Conservation (phyloP, 148 eudicot genomes). For the Spergularia bocconei region DNA sequence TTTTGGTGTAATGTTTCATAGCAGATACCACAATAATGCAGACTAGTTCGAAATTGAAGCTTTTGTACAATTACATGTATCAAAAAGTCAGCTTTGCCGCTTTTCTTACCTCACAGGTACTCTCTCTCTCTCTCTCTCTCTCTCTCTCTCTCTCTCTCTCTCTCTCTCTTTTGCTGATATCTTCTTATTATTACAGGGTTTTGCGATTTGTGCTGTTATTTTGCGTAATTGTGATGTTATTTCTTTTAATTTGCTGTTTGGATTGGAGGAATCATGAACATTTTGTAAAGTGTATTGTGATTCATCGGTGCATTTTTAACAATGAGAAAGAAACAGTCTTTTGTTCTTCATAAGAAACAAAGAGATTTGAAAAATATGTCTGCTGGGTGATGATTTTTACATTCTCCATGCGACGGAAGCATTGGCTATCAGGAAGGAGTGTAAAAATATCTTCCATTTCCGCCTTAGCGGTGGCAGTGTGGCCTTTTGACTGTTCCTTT, state of each 20-base stretch:
- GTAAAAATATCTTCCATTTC: no score
- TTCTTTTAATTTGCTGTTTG: background rate
- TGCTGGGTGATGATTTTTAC: no score
- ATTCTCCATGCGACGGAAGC: no score
- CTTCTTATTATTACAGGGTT: no score
- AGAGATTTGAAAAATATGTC: background rate
- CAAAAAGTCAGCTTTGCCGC: constrained; percentile 11
- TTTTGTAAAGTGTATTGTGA: background rate
- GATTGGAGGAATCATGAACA: background rate
- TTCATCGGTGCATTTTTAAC: background rate
- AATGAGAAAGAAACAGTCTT: no score
- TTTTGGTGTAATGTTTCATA: background rate
- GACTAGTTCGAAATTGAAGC: background rate
- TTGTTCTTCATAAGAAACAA: background rate
- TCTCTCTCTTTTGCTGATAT: background rate
- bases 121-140: background rate
- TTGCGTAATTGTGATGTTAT: background rate
- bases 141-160: no score
- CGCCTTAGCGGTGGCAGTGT: no score
- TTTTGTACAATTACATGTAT: background rate
- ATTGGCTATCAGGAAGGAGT: no score
- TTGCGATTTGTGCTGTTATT: background rate
- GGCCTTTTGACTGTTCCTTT: no score
- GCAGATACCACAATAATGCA: background rate
- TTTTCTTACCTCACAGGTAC: constrained; percentile 7